Conservation (phyloP, 2,329 filamentous ascomycete species). For the Xylariaceae sp. region DNA sequence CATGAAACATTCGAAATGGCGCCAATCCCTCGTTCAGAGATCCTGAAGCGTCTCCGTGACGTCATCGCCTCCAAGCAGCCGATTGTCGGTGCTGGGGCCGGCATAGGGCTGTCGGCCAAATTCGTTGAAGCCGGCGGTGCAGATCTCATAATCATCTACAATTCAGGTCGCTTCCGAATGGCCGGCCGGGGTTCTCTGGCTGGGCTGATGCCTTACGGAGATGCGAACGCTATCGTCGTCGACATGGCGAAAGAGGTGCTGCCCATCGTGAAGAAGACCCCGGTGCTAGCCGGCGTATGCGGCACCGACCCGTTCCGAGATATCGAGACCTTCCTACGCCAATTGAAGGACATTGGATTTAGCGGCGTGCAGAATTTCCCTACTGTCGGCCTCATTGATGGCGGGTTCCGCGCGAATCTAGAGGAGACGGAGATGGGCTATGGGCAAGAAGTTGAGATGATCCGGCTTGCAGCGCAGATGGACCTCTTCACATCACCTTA, state of each 20-base stretch:
- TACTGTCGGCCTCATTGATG: conserved; percentile 69
- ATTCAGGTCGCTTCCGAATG: conserved; percentile 71
- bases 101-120: conserved; percentile 69
- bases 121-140: conserved; percentile 66
- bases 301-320: conserved; percentile 67
- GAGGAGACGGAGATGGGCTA: conserved; percentile 74
- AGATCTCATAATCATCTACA: conserved; percentile 71
- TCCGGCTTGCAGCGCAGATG: conserved; percentile 56
- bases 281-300: conserved; percentile 69
- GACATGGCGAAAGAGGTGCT: conserved; percentile 70
- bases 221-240: conserved; percentile 67
- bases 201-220: conserved; percentile 68
- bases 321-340: conserved; percentile 57
- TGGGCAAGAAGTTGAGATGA: conserved; percentile 64
- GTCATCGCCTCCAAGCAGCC: conserved; percentile 54
- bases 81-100: conserved; percentile 68
- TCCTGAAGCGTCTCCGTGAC: conserved; percentile 52
- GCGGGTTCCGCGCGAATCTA: conserved; percentile 61
- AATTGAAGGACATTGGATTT: conserved; percentile 63
- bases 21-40: conserved; percentile 54
- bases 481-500: conserved; percentile 68
- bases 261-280: conserved; percentile 60
- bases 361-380: conserved; percentile 72
- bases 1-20: conserved; percentile 26
- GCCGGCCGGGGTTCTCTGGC: conserved; percentile 67